Base-by-base conservation (phyloP, 352 stramenopile species). In the Phytophthora sp. region DNA sequence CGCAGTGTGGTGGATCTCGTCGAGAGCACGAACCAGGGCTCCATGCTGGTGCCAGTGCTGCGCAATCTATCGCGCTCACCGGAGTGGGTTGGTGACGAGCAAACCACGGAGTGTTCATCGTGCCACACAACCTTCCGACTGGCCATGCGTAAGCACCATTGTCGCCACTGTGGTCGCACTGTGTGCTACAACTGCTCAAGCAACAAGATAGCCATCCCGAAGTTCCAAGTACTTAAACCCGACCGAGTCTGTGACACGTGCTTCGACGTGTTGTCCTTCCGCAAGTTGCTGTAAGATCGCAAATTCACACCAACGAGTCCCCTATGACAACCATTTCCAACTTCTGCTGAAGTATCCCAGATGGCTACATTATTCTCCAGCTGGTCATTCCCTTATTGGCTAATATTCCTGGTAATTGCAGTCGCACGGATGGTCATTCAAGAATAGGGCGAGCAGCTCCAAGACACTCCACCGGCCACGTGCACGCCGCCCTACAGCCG, bases 131-230 rank as follows among this genome's bases (percentile, higher is more conserved):
- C 73, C 0, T 95, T 95, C 66, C 82, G 84, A 20, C 70, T 95
- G 30, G 85, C 88, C 29, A 93, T 94, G 82, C 86, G 88, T 29
- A 92, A 90, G 57, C 84, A 95, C 63, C 83, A 93, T 63, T 95
- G 88, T 41, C 82, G 81, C 15, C 88, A 95, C 52, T 95, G 88
- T 46, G 88, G 88, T 6, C 88, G 88, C 59, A 86, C 86, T 44
- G 68, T 95, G 33, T 95, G 88, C 71, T 92, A 93, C 78, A 94
- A 91, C 52, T 95, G 88, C 70, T 93, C 84, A 7, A 90, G 80
- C 65, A 87, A 92, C 73, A 91, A 89, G 65, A 91, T 93, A 46
- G 69, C 82, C 24, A 91, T 95, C 57, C 81, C 86, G 18, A 95
- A 95, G 72, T 95, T 95, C 65, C 76, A 93, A 59, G 50, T 89